Base-by-base conservation (phyloP, 148 eudicot species). In the Camellia granthamiana region DNA sequence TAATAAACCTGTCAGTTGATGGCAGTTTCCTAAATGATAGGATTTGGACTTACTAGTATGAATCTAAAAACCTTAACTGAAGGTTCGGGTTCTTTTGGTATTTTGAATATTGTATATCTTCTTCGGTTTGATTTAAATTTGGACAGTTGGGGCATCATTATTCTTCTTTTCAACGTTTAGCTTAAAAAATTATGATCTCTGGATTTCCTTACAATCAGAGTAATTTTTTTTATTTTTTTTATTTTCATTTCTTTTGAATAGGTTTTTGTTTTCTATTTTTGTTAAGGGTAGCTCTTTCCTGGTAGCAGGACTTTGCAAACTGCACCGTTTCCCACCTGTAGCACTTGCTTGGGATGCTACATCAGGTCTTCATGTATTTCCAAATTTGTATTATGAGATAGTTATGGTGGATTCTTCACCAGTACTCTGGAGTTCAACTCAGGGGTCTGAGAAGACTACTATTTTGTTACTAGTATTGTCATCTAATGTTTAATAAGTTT, bases 281-380 rank as follows among this genome's bases (percentile, higher is more conserved):
- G 63, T 64, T 79, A 16, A 67, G 19, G 46, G 46, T 11, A 43
- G 18, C 49, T 77, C 38, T 23, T 73, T 75, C 30, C 79, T 78
- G 8, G 46, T 60, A 60, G 84, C 84, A 96, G 99, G 86, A 78
- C 90, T 96, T 74, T 96, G 99, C 87, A 93, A 91, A 89, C 84
- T 90, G 77, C 92, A 98, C 68, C 92, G 99, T 87, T 96, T 96
- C 81, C 99, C 99, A 78, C 94, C 99, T 77, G 97, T 92, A 43
- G 98, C 97, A 72, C 90, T 96, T 87, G 97, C 92, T 84, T 94
- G 99, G 99, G 99, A 96, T 85, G 55, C 82, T 43, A 88, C 85
- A 73, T 93, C 99, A 52, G 98, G 99, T 85, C 98, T 94, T 71
- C 93, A 84, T 66, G 83, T 96, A 77, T 89, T 86, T 84, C 98